Conservation (phyloP, 1,284 basidiomycete species). For the Waitea zeae region DNA sequence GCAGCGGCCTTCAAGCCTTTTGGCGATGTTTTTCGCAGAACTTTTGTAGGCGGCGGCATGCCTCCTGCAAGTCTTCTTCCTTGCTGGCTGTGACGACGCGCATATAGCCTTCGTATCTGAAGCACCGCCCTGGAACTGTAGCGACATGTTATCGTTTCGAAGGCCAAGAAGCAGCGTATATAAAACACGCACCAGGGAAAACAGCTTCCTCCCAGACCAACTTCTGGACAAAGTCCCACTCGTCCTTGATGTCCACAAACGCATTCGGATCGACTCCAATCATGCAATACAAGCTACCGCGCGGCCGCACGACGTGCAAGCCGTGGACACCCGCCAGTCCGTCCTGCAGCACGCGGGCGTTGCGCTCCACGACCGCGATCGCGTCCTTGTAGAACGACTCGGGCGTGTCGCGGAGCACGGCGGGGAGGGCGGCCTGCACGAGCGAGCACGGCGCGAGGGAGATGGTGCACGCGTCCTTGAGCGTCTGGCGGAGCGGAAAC, state of each 20-base stretch:
- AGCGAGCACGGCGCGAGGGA: background rate
- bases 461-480: background rate
- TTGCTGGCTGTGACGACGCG: background rate
- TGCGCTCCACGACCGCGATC: background rate
- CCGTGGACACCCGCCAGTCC: background rate
- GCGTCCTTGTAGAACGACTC: background rate
- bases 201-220: slow-evolving; percentile 1
- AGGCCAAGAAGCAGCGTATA: background rate
- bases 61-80: background rate
- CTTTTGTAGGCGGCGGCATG: background rate
- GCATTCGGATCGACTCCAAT: background rate
- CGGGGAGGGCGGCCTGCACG: background rate
- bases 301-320: background rate
- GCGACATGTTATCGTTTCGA: background rate
- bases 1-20: no score
- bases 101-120: slow-evolving; percentile 1
- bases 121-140: background rate
- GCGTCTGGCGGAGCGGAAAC: background rate
- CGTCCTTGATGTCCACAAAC: background rate
- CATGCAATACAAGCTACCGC: background rate
- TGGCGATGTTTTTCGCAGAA: background rate
- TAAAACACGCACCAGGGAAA: background rate
- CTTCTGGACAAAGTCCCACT: slow-evolving; percentile 1
- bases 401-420: background rate
- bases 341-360: background rate